Base-by-base conservation (phyloP, 768 basidiomycete genomes). In the Leucocoprinus sp. region DNA sequence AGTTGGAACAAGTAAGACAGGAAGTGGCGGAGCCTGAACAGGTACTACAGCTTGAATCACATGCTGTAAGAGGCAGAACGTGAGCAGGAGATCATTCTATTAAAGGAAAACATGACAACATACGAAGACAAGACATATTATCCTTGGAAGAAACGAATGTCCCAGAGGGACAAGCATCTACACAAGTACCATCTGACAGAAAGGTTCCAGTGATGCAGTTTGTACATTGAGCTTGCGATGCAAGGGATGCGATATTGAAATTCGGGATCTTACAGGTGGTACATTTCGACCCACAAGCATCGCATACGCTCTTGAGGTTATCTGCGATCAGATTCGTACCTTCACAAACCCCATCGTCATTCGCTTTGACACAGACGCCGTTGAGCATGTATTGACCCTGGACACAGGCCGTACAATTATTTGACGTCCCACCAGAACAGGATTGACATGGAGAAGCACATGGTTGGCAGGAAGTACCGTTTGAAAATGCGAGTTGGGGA, bases 231-330 rank as follows among this genome's bases (percentile, higher is more conserved):
- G 81, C 68, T 49, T 84, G 70, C 31, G 71, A 63, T 31, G 80
- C 66, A 0, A 78, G 79, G 6, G 87, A 88, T 1, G 74, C 74
- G 8, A 71, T 68, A 42, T 57, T 80, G 55, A 92, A 92, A 50
- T 71, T 74, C 2, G 82, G 70, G 51, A 88, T 87, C 45, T 73
- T 65, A 63, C 90, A 93, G 5, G 76, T 69, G 1, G 79, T 82
- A 58, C 89, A 93, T 53, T 82, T 84, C 0, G 82, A 64, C 2
- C 85, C 85, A 55, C 90, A 91, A 45, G 87, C 73, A 54, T 92
- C 86, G 55, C 90, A 93, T 45, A 79, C 79, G 14, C 69, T 64
- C 64, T 89, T 92, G 57, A 75, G 72, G 50, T 86, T 87, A 51
- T 93, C 84, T 14, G 79, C 87, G 31, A 92, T 76, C 47, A 84